Conservation (phyloP, 768 basidiomycete genomes). For the Antrodiella citrinella region DNA sequence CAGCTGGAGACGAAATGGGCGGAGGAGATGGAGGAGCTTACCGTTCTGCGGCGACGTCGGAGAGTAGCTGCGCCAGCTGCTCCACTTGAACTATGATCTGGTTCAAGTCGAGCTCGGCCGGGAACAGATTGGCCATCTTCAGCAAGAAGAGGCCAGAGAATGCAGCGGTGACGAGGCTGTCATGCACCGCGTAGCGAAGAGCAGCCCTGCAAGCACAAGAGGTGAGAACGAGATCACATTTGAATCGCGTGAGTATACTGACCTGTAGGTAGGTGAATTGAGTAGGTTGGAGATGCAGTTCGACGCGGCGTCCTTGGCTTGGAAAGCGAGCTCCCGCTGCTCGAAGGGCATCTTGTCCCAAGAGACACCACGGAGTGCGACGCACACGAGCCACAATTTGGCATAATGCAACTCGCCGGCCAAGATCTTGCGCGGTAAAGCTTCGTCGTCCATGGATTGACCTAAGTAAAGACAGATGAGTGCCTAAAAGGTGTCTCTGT, state of each 20-base stretch:
- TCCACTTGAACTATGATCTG: constrained; percentile 80
- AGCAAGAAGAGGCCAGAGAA: constrained; percentile 88
- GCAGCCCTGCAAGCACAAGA: constrained; percentile 48
- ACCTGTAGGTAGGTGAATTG: constrained; percentile 75
- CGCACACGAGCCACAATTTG: constrained; percentile 91
- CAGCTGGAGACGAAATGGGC: background rate
- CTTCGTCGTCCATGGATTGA: constrained; percentile 77
- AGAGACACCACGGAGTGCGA: constrained; percentile 81
- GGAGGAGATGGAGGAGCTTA: constrained; percentile 14
- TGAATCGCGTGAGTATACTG: constrained; percentile 13
- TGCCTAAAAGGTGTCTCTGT: background rate
- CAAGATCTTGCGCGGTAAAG: constrained; percentile 79
- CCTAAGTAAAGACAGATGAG: constrained; percentile 32
- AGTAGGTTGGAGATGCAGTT: constrained; percentile 81
- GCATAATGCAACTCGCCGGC: constrained; percentile 87
- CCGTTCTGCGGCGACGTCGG: constrained; percentile 92
- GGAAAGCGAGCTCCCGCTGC: constrained; percentile 90
- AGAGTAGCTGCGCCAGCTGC: constrained; percentile 82
- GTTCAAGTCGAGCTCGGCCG: constrained; percentile 69
- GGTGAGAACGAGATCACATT: background rate
- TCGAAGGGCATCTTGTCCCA: constrained; percentile 98
- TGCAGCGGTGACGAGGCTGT: constrained; percentile 84
- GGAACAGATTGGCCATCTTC: constrained; percentile 93
- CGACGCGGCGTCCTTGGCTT: constrained; percentile 89
- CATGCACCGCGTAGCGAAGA: constrained; percentile 89